Conservation (phyloP, 2,329 filamentous ascomycete species). For the Talaromyces sp. region DNA sequence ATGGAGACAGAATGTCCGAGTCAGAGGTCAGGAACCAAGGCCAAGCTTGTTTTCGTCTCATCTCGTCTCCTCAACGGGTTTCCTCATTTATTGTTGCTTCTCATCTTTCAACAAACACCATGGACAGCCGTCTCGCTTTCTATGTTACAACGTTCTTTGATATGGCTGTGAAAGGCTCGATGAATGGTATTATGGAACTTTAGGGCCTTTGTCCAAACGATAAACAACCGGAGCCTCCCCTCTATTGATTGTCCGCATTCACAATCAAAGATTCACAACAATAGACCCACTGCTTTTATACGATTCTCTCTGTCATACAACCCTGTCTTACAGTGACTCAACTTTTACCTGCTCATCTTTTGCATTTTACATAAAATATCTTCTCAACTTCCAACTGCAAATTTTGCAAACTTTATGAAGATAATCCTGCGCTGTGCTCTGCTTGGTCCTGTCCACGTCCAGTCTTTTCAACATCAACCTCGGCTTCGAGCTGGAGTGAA, state of each 20-base stretch:
- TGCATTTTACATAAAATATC: not conserved
- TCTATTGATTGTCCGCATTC: not conserved
- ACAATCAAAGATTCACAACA: not conserved
- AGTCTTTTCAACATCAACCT: not conserved
- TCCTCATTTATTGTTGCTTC: not conserved
- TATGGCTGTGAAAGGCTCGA: not conserved
- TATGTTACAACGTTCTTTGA: not conserved
- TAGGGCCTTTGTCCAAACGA: not conserved
- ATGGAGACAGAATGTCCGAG: not conserved
- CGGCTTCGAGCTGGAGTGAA: not conserved
- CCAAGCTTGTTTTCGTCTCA: not conserved
- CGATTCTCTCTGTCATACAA: not conserved
- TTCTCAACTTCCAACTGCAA: not conserved
- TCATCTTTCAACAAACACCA: not conserved
- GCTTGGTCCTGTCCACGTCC: not conserved
- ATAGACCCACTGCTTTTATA: not conserved
- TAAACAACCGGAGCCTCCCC: not conserved
- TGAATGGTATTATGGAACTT: not conserved
- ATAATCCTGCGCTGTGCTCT: not conserved
- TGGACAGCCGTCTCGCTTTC: not conserved
- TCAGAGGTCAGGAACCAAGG: not conserved
- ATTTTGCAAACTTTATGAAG: not conserved
- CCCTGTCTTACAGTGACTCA: not conserved
- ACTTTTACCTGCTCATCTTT: not conserved
- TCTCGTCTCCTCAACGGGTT: not conserved